These are phyloP conservation scores for Sugiyamaella xylanicola DNA, from an alignment of 1,139 yeast species.

Conservation along the genomic window DNA sequence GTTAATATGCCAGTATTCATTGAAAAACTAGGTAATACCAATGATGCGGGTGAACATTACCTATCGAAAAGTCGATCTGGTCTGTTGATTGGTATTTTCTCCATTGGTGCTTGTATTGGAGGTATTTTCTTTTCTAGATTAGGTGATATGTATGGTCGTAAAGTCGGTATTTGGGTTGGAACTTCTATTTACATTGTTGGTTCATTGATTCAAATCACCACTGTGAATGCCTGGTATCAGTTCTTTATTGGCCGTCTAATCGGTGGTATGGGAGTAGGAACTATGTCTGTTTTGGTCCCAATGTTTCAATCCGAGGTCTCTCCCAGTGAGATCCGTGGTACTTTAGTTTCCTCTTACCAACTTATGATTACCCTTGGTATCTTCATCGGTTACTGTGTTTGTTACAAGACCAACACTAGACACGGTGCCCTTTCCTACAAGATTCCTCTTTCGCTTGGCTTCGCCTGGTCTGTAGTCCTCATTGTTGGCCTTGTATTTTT, in stretches of 20 bases:
- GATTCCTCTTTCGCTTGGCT: conserved; percentile 57
- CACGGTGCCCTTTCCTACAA: conserved; percentile 62
- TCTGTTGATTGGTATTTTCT: conserved; percentile 54
- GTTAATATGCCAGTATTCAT: conserved; percentile 68
- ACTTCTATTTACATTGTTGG: conserved; percentile 54
- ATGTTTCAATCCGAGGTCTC: conserved; percentile 72
- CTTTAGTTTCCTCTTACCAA: conserved; percentile 67
- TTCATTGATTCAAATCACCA: conserved; percentile 53
- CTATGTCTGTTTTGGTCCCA: conserved; percentile 64
- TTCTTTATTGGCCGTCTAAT: conserved; percentile 50
- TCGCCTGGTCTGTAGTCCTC: conserved; percentile 49
- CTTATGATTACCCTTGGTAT: conserved; percentile 70
- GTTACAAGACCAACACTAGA: conserved; percentile 59
- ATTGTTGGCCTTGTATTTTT: conserved; percentile 61
- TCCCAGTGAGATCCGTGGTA: conserved; percentile 70
- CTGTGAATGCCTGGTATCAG: conserved; percentile 48
- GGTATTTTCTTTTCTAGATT: conserved; percentile 49
- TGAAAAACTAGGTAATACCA: conserved; percentile 50
- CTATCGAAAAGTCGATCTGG: conserved; percentile 51
- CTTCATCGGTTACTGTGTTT: conserved; percentile 65
- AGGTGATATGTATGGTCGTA: conserved; percentile 57
- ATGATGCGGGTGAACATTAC: conserved; percentile 30
- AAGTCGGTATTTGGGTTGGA: conserved; percentile 51
- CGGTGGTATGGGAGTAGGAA: conserved; percentile 68
- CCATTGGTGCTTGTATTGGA: conserved; percentile 58